Evolutionary conservation across 352 stramenopile species (phyloP), one percentile per base, ranked within the genome.

Genomic region (Achlya hypogyna): DNA sequence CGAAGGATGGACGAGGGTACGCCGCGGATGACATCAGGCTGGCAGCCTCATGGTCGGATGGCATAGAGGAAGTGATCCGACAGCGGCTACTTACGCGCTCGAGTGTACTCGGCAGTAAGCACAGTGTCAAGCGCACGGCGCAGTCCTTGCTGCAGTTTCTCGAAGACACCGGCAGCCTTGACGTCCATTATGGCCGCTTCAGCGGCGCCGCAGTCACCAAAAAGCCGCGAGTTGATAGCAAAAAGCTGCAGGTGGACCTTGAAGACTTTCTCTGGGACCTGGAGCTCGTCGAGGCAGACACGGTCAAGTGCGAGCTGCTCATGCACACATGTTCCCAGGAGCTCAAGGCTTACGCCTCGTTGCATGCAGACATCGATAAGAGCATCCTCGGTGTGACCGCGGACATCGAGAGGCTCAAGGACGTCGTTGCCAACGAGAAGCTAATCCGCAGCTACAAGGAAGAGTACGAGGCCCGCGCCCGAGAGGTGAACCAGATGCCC

Each of bases 391-490:
- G 82, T 42, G 84, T 84, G 25, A 71, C 76, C 5, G 72, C 69
- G 31, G 83, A 93, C 68, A 95, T 95, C 42, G 77, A 93, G 53
- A 67, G 84, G 52, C 80, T 95, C 49, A 89, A 92, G 73, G 62
- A 68, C 14, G 85, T 87, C 31, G 81, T 95, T 56, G 78, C 82
- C 43, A 75, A 82, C 27, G 84, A 95, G 62, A 88, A 85, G 68
- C 84, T 73, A 0, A 73, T 93, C 22, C 81, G 84, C 8, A 78
- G 78, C 31, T 93, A 93, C 71, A 95, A 95, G 65, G 84, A 95
- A 67, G 86, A 93, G 69, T 95, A 95, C 72, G 86, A 95, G 69
- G 89, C 82, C 20, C 85, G 91, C 54, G 84, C 86, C 35, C 72
- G 83, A 18, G 81, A 91, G 2, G 80, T 95, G 69, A 95, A 95